Percentiles rank a stretch among this genome's conserved stretches.
phyloP scores from a whole-genome alignment of 805 yeast species.

The Wickerhamiella alocasiicola region DNA sequence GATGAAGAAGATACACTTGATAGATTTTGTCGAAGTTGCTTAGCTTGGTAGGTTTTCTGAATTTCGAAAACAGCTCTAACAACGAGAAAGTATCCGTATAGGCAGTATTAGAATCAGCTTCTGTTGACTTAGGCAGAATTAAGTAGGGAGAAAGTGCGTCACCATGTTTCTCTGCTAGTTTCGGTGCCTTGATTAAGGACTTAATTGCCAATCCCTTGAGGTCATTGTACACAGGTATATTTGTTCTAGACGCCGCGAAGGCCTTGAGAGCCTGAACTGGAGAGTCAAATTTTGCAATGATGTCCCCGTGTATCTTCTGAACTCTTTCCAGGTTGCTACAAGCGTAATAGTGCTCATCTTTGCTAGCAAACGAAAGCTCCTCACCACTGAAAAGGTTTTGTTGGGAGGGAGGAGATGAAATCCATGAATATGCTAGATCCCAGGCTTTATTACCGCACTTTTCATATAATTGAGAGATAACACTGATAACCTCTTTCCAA shows the following conservation, averaged over 20 bases:
- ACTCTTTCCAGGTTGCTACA: conserved; percentile 15
- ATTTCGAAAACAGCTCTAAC: conserved; percentile 48
- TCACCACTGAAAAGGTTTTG: conserved; percentile 17
- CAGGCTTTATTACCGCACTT: conserved; percentile 37
- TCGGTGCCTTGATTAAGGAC: conserved; percentile 46
- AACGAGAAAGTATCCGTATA: conserved; percentile 30
- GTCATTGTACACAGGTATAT: conserved; percentile 14
- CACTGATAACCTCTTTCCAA: conserved; percentile 65
- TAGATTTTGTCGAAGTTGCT: conserved; percentile 42
- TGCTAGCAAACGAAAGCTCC: conserved; percentile 9
- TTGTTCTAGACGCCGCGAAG: conserved; percentile 11
- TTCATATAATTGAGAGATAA: conserved; percentile 36
- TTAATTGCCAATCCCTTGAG: conserved; percentile 47
- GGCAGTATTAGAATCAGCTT: conserved; percentile 11
- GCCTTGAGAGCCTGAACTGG: conserved; percentile 13
- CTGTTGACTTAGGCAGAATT: conserved; percentile 22
- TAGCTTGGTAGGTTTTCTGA: conserved; percentile 49
- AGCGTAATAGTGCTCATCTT: conserved; percentile 11
- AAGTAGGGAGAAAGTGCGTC: conserved; percentile 46
- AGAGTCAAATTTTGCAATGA: conserved; percentile 13
- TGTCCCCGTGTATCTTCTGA: conserved; percentile 13
- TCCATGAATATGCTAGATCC: conserved; percentile 34
- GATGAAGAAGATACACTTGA: conserved; percentile 38
- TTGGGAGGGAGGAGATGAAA: conserved; percentile 21
- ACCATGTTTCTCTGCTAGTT: conserved; percentile 55